phyloP scores from a whole-genome alignment of 257 asterid species.

The Solanum bulbocastanum region DNA sequence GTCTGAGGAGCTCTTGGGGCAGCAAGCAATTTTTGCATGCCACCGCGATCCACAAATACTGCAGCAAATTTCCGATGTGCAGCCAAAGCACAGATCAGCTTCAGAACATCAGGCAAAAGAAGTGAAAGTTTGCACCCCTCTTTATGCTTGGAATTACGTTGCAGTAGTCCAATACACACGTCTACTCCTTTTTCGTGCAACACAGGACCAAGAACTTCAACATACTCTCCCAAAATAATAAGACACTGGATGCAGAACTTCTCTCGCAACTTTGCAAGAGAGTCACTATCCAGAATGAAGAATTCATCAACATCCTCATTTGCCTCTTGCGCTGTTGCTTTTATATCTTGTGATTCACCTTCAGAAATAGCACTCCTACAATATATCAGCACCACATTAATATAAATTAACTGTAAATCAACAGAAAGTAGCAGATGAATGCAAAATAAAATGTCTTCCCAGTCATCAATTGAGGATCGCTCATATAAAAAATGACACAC shows the following conservation, averaged over 20 bases:
- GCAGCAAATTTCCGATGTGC: slow-evolving; percentile 96
- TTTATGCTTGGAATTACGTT: slow-evolving; percentile 52
- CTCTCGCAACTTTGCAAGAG: slow-evolving; percentile 86
- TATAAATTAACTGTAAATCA: neutral
- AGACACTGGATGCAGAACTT: slow-evolving; percentile 94
- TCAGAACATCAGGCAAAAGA: slow-evolving; percentile 77
- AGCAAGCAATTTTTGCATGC: slow-evolving; percentile 77
- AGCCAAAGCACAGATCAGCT: slow-evolving; percentile 82
- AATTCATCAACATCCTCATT: slow-evolving; percentile 57
- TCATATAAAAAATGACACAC: slow-evolving; percentile 9
- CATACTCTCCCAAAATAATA: slow-evolving; percentile 82
- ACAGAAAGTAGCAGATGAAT: neutral
- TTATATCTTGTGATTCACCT: slow-evolving; percentile 41
- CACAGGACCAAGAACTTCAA: slow-evolving; percentile 98
- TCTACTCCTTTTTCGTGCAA: slow-evolving; percentile 97
- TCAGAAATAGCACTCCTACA: slow-evolving; percentile 39
- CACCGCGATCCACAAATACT: slow-evolving; percentile 86
- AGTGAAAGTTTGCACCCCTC: slow-evolving; percentile 37
- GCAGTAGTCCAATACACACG: slow-evolving; percentile 80
- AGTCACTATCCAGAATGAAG: slow-evolving; percentile 43
- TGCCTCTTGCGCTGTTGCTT: slow-evolving; percentile 36
- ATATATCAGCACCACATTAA: slow-evolving; percentile 5
- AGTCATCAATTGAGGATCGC: neutral
- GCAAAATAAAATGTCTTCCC: neutral
- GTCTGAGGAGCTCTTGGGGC: slow-evolving; percentile 65